phyloP scores from a whole-genome alignment of 2,329 filamentous ascomycete genomes.

The Dendryphion nanum region DNA sequence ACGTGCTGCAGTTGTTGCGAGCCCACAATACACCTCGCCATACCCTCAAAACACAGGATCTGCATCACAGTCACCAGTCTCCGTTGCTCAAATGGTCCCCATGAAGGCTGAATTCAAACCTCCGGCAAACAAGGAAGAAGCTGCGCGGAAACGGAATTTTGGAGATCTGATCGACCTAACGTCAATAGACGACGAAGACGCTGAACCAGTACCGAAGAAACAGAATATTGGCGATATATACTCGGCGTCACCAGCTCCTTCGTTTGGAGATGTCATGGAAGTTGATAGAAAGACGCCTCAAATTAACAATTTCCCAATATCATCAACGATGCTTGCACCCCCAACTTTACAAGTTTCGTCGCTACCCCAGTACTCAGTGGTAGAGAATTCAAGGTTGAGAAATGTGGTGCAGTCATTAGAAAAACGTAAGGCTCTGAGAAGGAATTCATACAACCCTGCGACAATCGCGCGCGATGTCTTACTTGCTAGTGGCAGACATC shows the following conservation, averaged over 20 bases:
- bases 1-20: background rate
- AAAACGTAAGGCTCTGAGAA: slow-evolving; percentile 46
- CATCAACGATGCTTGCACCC: background rate
- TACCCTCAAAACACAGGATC: slow-evolving; percentile 8
- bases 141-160: slow-evolving; percentile 56
- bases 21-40: slow-evolving; percentile 3
- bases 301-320: slow-evolving; percentile 21
- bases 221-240: slow-evolving; percentile 13
- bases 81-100: slow-evolving; percentile 34
- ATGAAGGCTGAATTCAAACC: slow-evolving; percentile 24
- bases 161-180: slow-evolving; percentile 56
- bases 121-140: slow-evolving; percentile 53
- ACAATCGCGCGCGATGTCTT: slow-evolving; percentile 65
- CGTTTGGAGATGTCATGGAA: slow-evolving; percentile 11
- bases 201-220: slow-evolving; percentile 36
- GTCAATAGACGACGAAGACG: slow-evolving; percentile 44
- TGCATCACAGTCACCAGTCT: slow-evolving; percentile 8
- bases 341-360: too few relatives aligned
- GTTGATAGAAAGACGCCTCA: slow-evolving; percentile 10
- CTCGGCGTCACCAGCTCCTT: slow-evolving; percentile 9
- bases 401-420: slow-evolving; percentile 42
- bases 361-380: background rate
- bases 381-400: slow-evolving; percentile 6
- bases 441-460: slow-evolving; percentile 56
- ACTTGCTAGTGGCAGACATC: slow-evolving; percentile 61